These are phyloP conservation scores for Silene vulgaris DNA, from an alignment of 179 eudicot species.

Conservation along the genomic window DNA sequence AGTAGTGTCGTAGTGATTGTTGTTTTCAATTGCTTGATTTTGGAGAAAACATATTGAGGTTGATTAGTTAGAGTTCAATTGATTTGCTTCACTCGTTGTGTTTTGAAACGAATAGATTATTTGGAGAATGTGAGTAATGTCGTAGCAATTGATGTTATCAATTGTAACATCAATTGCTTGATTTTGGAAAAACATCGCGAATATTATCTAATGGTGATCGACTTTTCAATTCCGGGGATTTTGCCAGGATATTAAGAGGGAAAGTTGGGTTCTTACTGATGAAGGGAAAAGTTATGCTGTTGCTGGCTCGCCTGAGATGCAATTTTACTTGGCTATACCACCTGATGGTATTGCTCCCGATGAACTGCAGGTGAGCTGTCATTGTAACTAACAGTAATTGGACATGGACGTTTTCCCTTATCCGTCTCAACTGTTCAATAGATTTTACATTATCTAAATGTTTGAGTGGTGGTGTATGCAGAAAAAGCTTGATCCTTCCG, in stretches of 20 bases:
- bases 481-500: conserved; percentile 57
- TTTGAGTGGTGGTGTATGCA: conserved; percentile 35
- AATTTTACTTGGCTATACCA: conserved; percentile 66
- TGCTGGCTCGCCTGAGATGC: conserved; percentile 80
- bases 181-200: neutral
- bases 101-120: too few species aligned
- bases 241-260: conserved; percentile 80
- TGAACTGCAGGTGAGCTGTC: conserved; percentile 56
- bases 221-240: conserved; percentile 12
- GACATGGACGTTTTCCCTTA: neutral
- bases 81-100: too few species aligned
- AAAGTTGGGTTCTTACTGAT: conserved; percentile 71
- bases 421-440: too few species aligned
- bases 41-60: too few species aligned
- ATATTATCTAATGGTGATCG: neutral
- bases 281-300: conserved; percentile 73
- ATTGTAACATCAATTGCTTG: too few species aligned
- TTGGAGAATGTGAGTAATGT: too few species aligned
- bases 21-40: neutral
- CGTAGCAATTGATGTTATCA: neutral
- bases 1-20: neutral
- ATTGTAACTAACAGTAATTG: neutral
- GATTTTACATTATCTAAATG: neutral
- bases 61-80: too few species aligned
- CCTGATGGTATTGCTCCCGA: conserved; percentile 63